Evolutionary conservation across 2,329 filamentous ascomycete species (phyloP), one percentile per base, ranked within the genome.

Genomic region (Grosmannia serpens): DNA sequence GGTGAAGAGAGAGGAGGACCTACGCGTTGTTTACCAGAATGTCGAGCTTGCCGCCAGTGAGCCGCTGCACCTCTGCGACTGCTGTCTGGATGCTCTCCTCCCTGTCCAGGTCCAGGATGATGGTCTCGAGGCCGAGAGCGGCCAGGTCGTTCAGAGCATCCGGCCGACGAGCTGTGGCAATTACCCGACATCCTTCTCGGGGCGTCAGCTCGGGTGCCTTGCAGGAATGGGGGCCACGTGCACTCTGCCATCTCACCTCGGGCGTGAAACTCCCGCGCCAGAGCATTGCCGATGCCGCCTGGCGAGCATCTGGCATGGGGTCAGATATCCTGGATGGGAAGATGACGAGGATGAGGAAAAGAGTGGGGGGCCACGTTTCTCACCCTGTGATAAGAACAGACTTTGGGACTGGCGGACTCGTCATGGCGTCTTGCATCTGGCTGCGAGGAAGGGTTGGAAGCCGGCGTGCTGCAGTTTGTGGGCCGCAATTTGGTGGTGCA

Each of bases 11-110:
- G 20, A 10, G 49, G 27, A 4, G 22, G 15, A 64, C 74, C 62
- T 62, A 81, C 77, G 81, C 80, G 61, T 83, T 83, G 68, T 83
- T 84, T 54, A 83, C 74, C 15, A 83, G 76, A 41, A 83, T 75
- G 61, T 83, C 80, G 4, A 84, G 74, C 54, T 70, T 76, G 8
- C 80, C 79, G 20, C 65, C 65, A 1, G 69, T 71, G 26, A 73
- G 64, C 4, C 63, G 55, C 2, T 64, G 62, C 24, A 74, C 66
- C 55, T 70, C 64, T 3, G 65, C 63, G 31, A 69, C 68, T n/a
- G 69, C 71, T 20, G 60, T 61, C 41, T 64, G 56, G 41, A 71
- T 68, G 15, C 67, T 69, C 11, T 60, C 51, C 2, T 61, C 61
- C 10, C 64, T 63, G 24, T 65, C 67, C 24, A 71, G 68, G 56